Base-by-base conservation (phyloP, 257 asterid species). In the Leptodermis oblonga region DNA sequence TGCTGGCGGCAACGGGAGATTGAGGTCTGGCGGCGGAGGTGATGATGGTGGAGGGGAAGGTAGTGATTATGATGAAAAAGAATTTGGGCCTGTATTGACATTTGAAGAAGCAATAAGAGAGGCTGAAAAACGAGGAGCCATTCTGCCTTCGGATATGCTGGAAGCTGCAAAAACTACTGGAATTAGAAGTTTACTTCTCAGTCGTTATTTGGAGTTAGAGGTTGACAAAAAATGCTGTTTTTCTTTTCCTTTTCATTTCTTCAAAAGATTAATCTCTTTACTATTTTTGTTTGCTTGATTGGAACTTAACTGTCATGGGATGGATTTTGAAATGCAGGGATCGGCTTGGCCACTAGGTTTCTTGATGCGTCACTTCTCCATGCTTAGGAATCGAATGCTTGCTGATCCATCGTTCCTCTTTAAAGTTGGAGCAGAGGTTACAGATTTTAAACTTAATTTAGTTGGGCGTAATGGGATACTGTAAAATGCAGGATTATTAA, bases 401-500 rank as follows among this genome's bases (percentile, higher is more conserved):
- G 97, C 89, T 23, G 99, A 94, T 84, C 97, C 97, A 0, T 80
- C 97, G 0, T 94, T 94, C 81, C 69, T 94, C 89, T 94, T 90
- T 73, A 91, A 94, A 91, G 87, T 94, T 67, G 99, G 96, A 72
- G 86, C 88, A 28, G 99, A 94, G 96, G 99, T 94, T 76, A 15
- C 28, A 51, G 73, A 43, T 63, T 59, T 42, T 41, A 36, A 62
- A 65, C 67, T 52, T 26, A 51, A 56, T 33, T 65, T 51, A 31
- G 49, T 61, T 74, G 33, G n/a, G 54, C 15, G 2, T 30, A 30
- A 31, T 48, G 17, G 42, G 12, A 48, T 65, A 49, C 22, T 37
- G n/a, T 48, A 20, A 7, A 66, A 66, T 48, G 28, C 28, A 0
- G 26, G 41, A 0, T 43, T 65, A 4, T 43, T 12, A 9, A 60